A percentile compares a stretch with the other conserved stretches of the same genome.
Conservation (phyloP, 2,329 filamentous ascomycete genomes). For the Penicillium sp. region DNA sequence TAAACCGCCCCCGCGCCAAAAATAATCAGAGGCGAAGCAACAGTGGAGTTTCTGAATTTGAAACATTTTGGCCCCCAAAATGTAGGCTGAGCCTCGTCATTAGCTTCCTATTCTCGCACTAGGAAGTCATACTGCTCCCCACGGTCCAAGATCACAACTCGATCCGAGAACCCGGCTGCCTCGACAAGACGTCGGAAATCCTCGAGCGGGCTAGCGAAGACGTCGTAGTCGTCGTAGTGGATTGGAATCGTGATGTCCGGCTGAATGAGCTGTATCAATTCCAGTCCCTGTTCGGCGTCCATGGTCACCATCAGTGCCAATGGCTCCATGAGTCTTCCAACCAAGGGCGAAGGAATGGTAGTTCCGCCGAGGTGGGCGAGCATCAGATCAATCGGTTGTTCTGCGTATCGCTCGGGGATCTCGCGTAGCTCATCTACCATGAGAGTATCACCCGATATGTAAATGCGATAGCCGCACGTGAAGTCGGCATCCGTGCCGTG, state of each 20-base stretch:
- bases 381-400: conserved; percentile 65
- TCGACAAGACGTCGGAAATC: conserved; percentile 63
- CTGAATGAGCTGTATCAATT: conserved; percentile 61
- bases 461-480: conserved; percentile 59
- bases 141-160: conserved; percentile 63
- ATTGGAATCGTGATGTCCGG: conserved; percentile 66
- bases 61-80: neutral
- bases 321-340: conserved; percentile 50
- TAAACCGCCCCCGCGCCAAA: neutral
- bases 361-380: conserved; percentile 67
- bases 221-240: conserved; percentile 66
- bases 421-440: conserved; percentile 63
- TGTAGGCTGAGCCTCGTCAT: neutral
- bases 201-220: conserved; percentile 60
- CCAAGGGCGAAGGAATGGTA: conserved; percentile 59
- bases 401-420: conserved; percentile 59
- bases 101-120: conserved; percentile 34
- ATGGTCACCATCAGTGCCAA: conserved; percentile 72
- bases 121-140: conserved; percentile 60
- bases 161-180: conserved; percentile 52
- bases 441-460: conserved; percentile 68
- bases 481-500: conserved; percentile 41
- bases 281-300: conserved; percentile 64
- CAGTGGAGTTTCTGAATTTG: neutral
- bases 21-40: neutral